Base-by-base conservation (phyloP, 192 early-diverging fungal genomes). In the Backusella liffmaniae region DNA sequence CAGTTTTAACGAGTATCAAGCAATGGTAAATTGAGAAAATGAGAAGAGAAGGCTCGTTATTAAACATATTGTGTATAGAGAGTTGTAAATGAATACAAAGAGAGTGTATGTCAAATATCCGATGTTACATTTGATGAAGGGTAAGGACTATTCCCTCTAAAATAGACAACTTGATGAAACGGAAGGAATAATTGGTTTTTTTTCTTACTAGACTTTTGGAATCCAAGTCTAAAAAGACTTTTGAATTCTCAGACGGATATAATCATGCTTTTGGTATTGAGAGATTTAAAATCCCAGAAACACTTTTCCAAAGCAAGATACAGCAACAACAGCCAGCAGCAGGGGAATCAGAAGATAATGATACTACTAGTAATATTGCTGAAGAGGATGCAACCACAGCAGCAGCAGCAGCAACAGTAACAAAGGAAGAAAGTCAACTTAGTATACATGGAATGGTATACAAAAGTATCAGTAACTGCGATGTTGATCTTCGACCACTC, bases 171-270 rank as follows among this genome's bases (percentile, higher is more conserved):
- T n/a, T 49, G 46, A 1, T 62, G 9, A 62, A 4, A 13, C 1
- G 26, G 2, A 18, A 32, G 32, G 32, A 32, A 32, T 32, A 32
- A 32, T 32, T 32, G 32, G 3, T 1, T 32, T 1, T 32, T 32
- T 32, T 32, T 32, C 2, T 32, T 32, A 32, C 1, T 72, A 89
- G 88, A 36, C 77, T 85, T 32, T 82, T 90, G 4, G 78, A 83
- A 36, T 76, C 83, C 23, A 88, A 93, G 46, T 94, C 97, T 37
- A 87, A 84, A 62, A 96, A 96, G 82, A 86, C 91, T 30, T 99
- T 93, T 76, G 98, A 99, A 85, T 96, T 99, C 73, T 93, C 98
- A 26, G 92, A 96, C 74, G 98, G 98, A 30, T 98, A 92, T 83
- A 99, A 96, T 76, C 82, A 90, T 72, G 84, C 87, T 7, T 92